phyloP scores from a whole-genome alignment of 148 eudicot genomes.

The Suaeda aralocaspica region DNA sequence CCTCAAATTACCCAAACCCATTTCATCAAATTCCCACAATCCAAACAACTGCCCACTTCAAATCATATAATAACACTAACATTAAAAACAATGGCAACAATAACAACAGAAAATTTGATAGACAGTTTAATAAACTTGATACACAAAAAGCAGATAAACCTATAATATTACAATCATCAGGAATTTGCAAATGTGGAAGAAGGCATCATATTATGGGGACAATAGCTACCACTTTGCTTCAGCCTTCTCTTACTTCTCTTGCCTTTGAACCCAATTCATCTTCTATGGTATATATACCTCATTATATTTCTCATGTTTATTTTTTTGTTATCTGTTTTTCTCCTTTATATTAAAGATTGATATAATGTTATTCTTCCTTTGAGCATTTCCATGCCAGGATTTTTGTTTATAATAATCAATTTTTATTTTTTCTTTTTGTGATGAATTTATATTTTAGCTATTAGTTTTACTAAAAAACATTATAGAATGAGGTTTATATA shows the following conservation, averaged over 20 bases:
- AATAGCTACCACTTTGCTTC: constrained; percentile 17
- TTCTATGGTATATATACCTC: constrained; percentile 28
- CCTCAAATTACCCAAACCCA: constrained; percentile 18
- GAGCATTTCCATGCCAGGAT: too few species aligned
- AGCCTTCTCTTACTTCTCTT: constrained; percentile 23
- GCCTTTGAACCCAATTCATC: constrained; percentile 32
- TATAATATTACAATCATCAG: background rate
- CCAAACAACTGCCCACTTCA: background rate
- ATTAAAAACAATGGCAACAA: background rate
- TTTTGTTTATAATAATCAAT: too few species aligned
- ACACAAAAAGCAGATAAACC: constrained; percentile 1
- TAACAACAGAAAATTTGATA: background rate
- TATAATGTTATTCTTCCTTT: background rate
- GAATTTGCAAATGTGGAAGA: constrained; percentile 50
- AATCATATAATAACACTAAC: background rate
- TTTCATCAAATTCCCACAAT: constrained; percentile 4
- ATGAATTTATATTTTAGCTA: too few species aligned
- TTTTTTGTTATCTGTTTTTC: background rate
- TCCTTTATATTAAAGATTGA: background rate
- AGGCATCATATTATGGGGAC: constrained; percentile 35
- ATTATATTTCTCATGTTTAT: background rate
- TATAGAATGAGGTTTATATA: too few species aligned
- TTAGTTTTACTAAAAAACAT: too few species aligned
- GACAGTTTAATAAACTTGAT: background rate
- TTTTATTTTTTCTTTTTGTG: too few species aligned